Evolutionary conservation across 768 basidiomycete genomes (phyloP), one percentile per base, ranked within the genome.

Genomic region (Kwoniella shandongensis): DNA sequence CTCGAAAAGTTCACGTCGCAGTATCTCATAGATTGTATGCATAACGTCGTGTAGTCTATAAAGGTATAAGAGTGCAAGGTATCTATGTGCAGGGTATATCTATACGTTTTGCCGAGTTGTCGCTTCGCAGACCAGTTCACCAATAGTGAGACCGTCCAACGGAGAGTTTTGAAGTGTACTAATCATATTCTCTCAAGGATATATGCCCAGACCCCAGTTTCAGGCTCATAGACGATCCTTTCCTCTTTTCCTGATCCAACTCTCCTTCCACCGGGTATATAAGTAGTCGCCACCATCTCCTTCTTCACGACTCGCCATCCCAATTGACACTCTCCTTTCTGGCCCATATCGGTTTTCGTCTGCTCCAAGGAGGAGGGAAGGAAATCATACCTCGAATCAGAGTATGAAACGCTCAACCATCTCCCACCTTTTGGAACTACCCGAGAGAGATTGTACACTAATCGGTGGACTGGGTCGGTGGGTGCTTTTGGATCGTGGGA

Each of bases 211-310:
- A 65, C 53, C 4, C 48, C 57, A 18, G 65, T 67, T 29, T 69
- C 60, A 17, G 70, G 70, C 40, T 62, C 63, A 52, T 63, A 65
- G 5, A 72, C 70, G 22, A 61, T 57, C 44, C 62, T 56, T 57
- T 68, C 51, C 54, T 58, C 30, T 22, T 56, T 48, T n/a, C 40
- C 23, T 51, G 10, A 4, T 46, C 44, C 7, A 13, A 59, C 29
- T 4, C n/a, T 5, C 27, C 44, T 39, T 4, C 57, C 57, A 20
- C 46, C 45, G 8, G 51, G 51, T n/a, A 59, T 53, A 36, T 40
- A 46, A 12, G 51, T 53, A 1, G 51, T 59, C 1, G 57, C 51
- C 4, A 59, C 41, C 44, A 59, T 47, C n/a, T 30, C 12, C 30
- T 45, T 60, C 15, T 49, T 17, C 12, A 60, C 17, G 18, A 54